These are phyloP conservation scores for Paramyrothecium roridum DNA, from an alignment of 2,329 filamentous ascomycete species.

Conservation along the genomic window DNA sequence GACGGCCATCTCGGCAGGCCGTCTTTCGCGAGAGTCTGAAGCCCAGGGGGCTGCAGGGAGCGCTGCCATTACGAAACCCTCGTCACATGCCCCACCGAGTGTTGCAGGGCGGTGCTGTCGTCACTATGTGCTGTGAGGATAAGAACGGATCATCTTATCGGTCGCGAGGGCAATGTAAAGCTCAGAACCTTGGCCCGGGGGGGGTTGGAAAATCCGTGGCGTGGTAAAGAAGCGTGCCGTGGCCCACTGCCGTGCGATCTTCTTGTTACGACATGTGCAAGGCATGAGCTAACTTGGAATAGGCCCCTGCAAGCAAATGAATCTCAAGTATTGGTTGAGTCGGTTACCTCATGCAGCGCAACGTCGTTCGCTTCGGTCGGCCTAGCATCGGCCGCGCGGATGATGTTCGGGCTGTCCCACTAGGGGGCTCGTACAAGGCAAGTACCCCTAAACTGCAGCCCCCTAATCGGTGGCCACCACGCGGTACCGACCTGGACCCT, in stretches of 20 bases:
- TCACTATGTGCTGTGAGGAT: neutral
- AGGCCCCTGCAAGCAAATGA: neutral
- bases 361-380: neutral
- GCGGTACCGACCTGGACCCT: too few species aligned
- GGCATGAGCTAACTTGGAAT: neutral
- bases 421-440: neutral
- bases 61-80: neutral
- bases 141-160: neutral
- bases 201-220: neutral
- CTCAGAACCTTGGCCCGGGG: neutral
- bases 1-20: neutral
- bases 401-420: neutral
- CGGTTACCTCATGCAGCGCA: too few species aligned
- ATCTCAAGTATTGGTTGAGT: too few species aligned
- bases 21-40: neutral
- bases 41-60: neutral
- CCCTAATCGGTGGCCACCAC: too few species aligned
- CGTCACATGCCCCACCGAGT: conserved; percentile 1
- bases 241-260: neutral
- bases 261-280: neutral
- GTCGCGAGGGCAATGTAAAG: neutral
- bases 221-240: neutral
- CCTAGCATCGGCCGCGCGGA: neutral
- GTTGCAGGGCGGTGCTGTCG: neutral
- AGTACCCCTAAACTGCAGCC: neutral